phyloP scores from a whole-genome alignment of 352 stramenopile species.

The Pilasporangium apinafurcum region DNA sequence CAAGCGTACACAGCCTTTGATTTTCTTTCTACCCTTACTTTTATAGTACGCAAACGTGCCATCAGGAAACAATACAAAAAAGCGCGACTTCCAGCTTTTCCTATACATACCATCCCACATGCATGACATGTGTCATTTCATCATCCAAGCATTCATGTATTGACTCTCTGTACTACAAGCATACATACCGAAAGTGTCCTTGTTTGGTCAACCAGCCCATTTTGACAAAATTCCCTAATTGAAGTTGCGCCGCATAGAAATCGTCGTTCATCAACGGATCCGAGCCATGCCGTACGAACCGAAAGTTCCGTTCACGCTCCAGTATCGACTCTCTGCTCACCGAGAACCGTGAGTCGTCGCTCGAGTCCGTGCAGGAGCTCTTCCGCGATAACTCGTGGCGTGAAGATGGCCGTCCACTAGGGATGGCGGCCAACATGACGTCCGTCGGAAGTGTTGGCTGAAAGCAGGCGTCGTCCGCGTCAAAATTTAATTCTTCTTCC shows the following conservation, averaged over 20 bases:
- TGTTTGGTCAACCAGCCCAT: conserved; percentile 85
- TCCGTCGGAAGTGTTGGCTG: too few species aligned
- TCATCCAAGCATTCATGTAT: neutral
- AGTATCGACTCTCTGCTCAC: neutral
- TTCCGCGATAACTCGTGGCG: too few species aligned
- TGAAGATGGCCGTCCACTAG: too few species aligned
- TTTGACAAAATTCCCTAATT: conserved; percentile 69
- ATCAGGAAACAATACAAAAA: conserved; percentile 81
- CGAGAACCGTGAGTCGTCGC: too few species aligned
- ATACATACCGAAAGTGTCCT: conserved; percentile 61
- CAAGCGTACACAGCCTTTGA: conserved; percentile 77
- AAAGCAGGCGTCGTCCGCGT: too few species aligned
- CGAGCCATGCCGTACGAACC: conserved; percentile 36
- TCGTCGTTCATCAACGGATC: conserved; percentile 62
- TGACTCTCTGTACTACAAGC: neutral
- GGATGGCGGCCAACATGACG: too few species aligned
- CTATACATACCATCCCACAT: conserved; percentile 5
- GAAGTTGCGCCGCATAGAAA: conserved; percentile 57
- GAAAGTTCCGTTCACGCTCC: conserved; percentile 17
- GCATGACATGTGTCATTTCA: neutral
- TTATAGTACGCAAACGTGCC: conserved; percentile 84
- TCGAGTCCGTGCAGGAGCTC: too few species aligned
- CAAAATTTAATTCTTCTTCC: too few species aligned
- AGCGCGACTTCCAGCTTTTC: conserved; percentile 85
- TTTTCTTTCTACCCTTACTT: conserved; percentile 61